These are phyloP conservation scores for Strobilomyces dryophilus DNA, from an alignment of 768 basidiomycete species.

Conservation along the genomic window DNA sequence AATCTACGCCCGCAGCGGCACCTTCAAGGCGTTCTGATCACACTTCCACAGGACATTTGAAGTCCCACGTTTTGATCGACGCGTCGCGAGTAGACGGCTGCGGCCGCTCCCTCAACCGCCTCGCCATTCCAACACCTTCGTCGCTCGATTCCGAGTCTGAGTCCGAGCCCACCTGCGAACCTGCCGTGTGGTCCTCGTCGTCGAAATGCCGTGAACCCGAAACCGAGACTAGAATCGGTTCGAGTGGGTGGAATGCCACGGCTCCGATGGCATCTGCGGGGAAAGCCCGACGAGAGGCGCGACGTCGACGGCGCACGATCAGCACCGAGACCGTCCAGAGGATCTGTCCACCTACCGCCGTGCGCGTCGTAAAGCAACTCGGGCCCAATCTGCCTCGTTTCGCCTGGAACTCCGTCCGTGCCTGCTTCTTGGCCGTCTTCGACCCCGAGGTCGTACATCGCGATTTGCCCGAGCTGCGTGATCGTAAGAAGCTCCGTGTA, in stretches of 20 bases:
- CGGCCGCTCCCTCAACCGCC: slow-evolving; percentile 9
- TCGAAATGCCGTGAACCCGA: slow-evolving; percentile 80
- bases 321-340: not conserved
- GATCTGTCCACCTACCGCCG: slow-evolving; percentile 39
- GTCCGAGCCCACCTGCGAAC: slow-evolving; percentile 3
- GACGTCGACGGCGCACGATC: not conserved
- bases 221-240: slow-evolving; percentile 53
- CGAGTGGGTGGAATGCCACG: slow-evolving; percentile 66
- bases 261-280: slow-evolving; percentile 67
- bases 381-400: slow-evolving; percentile 22
- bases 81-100: slow-evolving; percentile 22
- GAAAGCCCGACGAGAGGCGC: not conserved
- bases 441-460: too few species aligned
- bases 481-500: too few species aligned
- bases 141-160: slow-evolving; percentile 18
- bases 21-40: not conserved
- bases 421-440: too few species aligned
- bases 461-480: too few species aligned
- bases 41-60: not conserved
- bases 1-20: too few species aligned
- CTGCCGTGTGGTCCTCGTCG: not conserved
- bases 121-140: not conserved
- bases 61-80: slow-evolving; percentile 27
- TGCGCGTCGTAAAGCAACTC: slow-evolving; percentile 49
- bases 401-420: slow-evolving; percentile 1